Base-by-base conservation (phyloP, 192 early-diverging fungal species). In the Podila clonocystis region DNA sequence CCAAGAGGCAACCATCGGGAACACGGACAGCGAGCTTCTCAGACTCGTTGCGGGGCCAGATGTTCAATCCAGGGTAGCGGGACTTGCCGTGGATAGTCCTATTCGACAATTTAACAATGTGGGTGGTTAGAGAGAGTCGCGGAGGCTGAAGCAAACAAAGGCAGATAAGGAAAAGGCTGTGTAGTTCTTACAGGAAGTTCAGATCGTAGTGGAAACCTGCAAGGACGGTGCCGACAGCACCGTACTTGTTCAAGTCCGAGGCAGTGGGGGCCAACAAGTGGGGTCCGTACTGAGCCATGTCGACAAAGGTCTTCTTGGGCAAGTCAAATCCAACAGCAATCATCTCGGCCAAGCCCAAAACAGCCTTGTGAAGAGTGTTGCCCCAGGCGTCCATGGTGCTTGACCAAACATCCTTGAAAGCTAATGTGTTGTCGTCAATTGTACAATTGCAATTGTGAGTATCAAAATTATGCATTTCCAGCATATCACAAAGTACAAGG, bases 61-160 rank as follows among this genome's bases (percentile, higher is more conserved):
- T 91, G 82, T 92, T 74, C 63, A 93, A 85, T 61, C 92, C 92
- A 24, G 92, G 91, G 84, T 86, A 93, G 45, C 92, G 88, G 3
- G 90, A 91, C 83, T 91, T 91, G 52, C 92, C 92, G 79, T 93
- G 92, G 70, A 93, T 91, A 22, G 92, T 90, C 65, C 83, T 84
- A 60, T 15, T 28, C 45, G 3, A 26, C 3, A 6, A 8, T 8
- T 29, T 26, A 65, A 49, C 24, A 41, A 49, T 24, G 4, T 34
- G 50, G 17, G 20, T 45, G 2, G 58, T 63, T 20, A n/a, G 22
- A 36, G 15, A 36, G 28, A 30, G n/a, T n/a, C n/a, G n/a, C n/a
- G 17, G 15, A 17, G 50, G 29, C 6, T 22, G 13, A 20, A 38
- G 57, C 9, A 9, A n/a, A 28, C 41, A 11, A 31, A 33, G 34